Conservation (phyloP, 805 yeast genomes). For the Kodamaea leandrae region DNA sequence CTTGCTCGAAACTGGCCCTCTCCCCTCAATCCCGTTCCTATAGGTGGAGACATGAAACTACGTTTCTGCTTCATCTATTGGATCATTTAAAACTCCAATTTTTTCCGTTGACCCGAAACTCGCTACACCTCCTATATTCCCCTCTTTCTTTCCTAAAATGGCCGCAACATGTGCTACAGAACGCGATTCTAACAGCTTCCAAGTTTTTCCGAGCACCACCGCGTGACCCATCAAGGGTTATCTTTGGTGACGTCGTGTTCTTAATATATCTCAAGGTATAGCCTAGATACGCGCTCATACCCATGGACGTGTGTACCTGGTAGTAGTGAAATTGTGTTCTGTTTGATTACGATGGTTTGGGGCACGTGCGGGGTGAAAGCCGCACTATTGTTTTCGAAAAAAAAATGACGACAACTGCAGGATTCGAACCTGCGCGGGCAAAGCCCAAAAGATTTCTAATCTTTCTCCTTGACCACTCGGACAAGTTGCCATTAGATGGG, state of each 20-base stretch:
- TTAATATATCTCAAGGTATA: too few species aligned
- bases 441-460: conserved; percentile 18
- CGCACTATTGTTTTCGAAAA: background rate
- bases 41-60: too few species aligned
- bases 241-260: too few species aligned
- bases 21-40: too few species aligned
- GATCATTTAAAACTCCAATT: background rate
- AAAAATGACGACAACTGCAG: conserved; percentile 16
- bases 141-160: background rate
- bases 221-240: too few species aligned
- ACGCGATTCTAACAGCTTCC: background rate
- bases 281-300: too few species aligned
- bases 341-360: too few species aligned
- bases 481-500: conserved; percentile 20
- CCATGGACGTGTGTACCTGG: too few species aligned
- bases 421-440: conserved; percentile 19
- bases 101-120: background rate
- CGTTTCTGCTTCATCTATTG: too few species aligned
- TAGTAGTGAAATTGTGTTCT: too few species aligned
- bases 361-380: too few species aligned
- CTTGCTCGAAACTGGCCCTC: too few species aligned
- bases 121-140: background rate
- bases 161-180: background rate
- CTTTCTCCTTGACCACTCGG: conserved; percentile 19
- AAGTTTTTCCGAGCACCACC: background rate